Evolutionary conservation across 805 yeast genomes (phyloP).

Genomic region (Sungouiozyma ichnusensis): DNA sequence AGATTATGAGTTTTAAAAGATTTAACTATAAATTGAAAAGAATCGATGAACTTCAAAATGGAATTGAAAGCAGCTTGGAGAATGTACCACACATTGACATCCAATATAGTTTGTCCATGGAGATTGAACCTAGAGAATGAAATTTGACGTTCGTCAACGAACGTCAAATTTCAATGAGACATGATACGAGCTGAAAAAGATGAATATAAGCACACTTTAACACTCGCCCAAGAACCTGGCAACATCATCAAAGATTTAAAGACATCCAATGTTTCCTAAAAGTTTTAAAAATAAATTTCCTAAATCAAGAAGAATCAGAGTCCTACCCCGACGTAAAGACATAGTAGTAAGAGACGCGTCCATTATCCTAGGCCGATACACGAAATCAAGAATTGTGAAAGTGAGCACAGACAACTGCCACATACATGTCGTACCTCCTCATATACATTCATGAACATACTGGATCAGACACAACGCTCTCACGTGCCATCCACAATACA

Average conservation of each 20-base stretch:
- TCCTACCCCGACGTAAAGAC: neutral
- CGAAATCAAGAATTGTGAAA: neutral
- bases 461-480: no score
- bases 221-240: no score
- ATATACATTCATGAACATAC: no score
- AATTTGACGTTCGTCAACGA: no score
- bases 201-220: no score
- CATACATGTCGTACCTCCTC: neutral
- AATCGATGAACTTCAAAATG: constrained; percentile 52
- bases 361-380: neutral
- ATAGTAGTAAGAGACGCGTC: neutral
- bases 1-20: constrained; percentile 61
- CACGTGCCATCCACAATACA: no score
- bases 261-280: neutral
- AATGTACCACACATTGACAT: constrained; percentile 62
- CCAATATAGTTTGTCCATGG: constrained; percentile 65
- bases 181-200: no score
- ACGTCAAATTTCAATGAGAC: neutral
- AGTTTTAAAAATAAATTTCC: neutral
- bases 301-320: neutral
- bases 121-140: constrained; percentile 49
- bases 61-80: constrained; percentile 23
- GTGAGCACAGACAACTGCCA: neutral
- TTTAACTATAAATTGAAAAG: constrained; percentile 54
- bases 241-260: no score